Conservation (phyloP, 805 yeast genomes). For the Metschnikowia lochheadii region DNA sequence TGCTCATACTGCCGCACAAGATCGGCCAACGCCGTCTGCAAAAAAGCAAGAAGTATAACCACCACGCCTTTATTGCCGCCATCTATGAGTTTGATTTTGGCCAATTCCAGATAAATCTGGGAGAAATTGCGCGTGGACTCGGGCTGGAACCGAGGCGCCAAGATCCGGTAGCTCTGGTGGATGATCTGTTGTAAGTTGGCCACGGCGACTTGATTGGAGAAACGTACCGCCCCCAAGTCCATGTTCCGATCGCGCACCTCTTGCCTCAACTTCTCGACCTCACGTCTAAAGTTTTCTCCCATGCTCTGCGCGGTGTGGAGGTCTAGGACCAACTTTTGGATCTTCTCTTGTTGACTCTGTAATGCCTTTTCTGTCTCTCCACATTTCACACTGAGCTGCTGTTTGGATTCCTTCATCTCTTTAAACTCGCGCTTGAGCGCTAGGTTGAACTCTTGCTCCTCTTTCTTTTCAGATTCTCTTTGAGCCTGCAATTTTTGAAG, state of each 20-base stretch:
- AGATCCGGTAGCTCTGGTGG: conserved; percentile 10
- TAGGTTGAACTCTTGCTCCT: conserved; percentile 1
- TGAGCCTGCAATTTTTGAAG: background rate
- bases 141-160: conserved; percentile 11
- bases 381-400: background rate
- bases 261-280: background rate
- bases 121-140: conserved; percentile 13
- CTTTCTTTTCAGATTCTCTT: background rate
- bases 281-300: background rate
- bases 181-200: conserved; percentile 7
- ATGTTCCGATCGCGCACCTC: background rate
- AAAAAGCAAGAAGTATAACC: conserved; percentile 8
- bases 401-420: conserved; percentile 1
- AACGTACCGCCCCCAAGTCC: conserved; percentile 3
- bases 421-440: conserved; percentile 2
- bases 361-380: background rate
- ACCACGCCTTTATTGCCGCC: conserved; percentile 3
- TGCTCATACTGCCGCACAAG: conserved; percentile 9
- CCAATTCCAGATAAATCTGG: conserved; percentile 7
- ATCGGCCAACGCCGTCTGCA: conserved; percentile 9
- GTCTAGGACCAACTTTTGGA: background rate
- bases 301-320: background rate
- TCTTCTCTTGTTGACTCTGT: background rate
- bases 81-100: conserved; percentile 3
- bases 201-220: conserved; percentile 11